Base-by-base conservation (phyloP, 2,329 filamentous ascomycete species). In the Aspergillus sp. region DNA sequence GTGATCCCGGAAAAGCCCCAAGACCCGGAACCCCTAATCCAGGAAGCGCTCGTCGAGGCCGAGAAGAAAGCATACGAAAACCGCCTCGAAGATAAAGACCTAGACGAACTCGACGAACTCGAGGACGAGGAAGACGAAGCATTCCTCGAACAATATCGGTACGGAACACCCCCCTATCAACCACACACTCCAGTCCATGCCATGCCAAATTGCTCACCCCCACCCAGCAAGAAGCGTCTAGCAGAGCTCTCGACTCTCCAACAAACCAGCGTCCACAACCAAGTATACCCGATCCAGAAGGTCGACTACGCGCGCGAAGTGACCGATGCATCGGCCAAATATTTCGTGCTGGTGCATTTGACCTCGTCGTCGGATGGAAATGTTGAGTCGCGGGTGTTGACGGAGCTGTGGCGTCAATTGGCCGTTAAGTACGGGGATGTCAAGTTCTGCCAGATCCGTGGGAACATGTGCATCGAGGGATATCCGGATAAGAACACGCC, bases 1-100 rank as follows among this genome's bases (percentile, higher is more conserved):
- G 84, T 99, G 66, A 98, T 99, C 63, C 95, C 95, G n/a, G 93
- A 98, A 75, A 98, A 96, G 75, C 92, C 94, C 0, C 92, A 93
- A 3, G 96, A 94, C 50, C 95, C 95, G 2, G 97, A 95, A 2
- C 92, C 93, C 6, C 89, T 96, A 80, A 97, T 99, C 69, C 90
- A 99, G 78, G 94, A 98, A 81, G 95, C 95, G 4, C 86, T 99
- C 51, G 77, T 89, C 20, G 91, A 96, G 79, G 95, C 91, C 12
- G 86, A 90, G 59, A 83, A 88, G 68, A 82, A 96, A 63, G 93
- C 93, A 29, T 88, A 98, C 71, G 94, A 97, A 73, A 97, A 97
- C 74, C 83, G 95, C 55, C 81, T 99, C 1, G 93, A 98, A 75
- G 91, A 93, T 66, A 98, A 97, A 74, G 92, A 96, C 68, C 81